A percentile compares a stretch with the other conserved stretches of the same genome.
Evolutionary conservation across 495 filamentous ascomycete species (phyloP).

Genomic region (Sordaria brevicollis): DNA sequence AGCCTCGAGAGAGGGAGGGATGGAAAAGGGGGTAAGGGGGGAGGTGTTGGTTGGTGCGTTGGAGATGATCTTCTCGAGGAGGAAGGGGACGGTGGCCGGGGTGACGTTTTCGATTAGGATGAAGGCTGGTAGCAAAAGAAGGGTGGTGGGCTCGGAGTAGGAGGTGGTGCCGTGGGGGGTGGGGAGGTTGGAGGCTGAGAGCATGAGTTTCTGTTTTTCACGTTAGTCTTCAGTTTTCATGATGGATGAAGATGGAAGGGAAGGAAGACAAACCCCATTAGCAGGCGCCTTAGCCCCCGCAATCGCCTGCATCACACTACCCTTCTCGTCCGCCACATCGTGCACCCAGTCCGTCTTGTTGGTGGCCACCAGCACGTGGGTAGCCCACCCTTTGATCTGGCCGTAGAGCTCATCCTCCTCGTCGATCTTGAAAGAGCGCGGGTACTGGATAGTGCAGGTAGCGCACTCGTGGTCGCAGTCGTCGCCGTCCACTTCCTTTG

Average conservation of each 20-base stretch:
- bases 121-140: conserved; percentile 84
- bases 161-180: conserved; percentile 50
- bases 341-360: conserved; percentile 92
- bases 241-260: not conserved
- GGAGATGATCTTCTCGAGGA: conserved; percentile 65
- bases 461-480: conserved; percentile 86
- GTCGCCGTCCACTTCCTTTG: conserved; percentile 68
- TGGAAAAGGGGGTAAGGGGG: conserved; percentile 40
- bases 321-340: conserved; percentile 82
- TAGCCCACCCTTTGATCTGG: conserved; percentile 76
- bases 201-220: conserved; percentile 58
- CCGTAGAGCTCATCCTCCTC: conserved; percentile 75
- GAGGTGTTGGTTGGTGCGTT: conserved; percentile 63
- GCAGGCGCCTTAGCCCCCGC: conserved; percentile 46
- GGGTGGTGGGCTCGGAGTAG: conserved; percentile 59
- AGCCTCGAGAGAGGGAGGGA: conserved; percentile 39
- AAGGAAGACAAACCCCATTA: conserved; percentile 58
- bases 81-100: conserved; percentile 57
- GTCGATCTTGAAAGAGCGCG: conserved; percentile 61
- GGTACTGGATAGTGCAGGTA: conserved; percentile 69
- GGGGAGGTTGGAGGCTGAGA: conserved; percentile 90
- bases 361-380: conserved; percentile 85
- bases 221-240: not conserved
- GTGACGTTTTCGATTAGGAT: conserved; percentile 78
- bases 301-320: conserved; percentile 92